Percentiles rank a stretch among this genome's conserved stretches.
Evolutionary conservation across 1,284 basidiomycete genomes (phyloP).

Genomic region (Leccinum variabile): DNA sequence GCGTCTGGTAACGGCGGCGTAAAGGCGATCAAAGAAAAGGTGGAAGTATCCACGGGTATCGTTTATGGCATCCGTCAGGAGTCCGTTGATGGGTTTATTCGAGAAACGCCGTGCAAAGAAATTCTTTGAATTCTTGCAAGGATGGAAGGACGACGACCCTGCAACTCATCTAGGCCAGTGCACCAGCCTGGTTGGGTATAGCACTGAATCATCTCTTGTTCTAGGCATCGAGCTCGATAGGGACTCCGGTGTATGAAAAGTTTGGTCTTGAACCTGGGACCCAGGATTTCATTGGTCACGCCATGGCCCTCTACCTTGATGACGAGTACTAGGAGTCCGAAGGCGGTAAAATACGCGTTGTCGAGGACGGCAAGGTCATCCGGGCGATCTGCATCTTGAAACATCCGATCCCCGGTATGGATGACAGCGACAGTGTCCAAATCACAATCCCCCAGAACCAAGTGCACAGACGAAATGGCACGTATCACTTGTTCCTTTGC

Average conservation of each 20-base stretch:
- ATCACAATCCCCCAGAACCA: constrained; percentile 99
- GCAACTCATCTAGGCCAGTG: constrained; percentile 88
- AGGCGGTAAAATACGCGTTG: constrained; percentile 79
- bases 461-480: constrained; percentile 90
- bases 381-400: constrained; percentile 98
- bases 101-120: constrained; percentile 99
- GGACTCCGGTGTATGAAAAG: constrained; percentile 89
- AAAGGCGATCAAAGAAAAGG: constrained; percentile 53
- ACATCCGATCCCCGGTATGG: constrained; percentile 97
- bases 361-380: constrained; percentile 94
- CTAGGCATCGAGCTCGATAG: constrained; percentile 84
- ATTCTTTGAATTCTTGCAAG: constrained; percentile 97
- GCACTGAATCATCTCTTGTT: constrained; percentile 6
- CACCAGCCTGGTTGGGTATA: background rate
- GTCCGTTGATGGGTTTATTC: constrained; percentile 96
- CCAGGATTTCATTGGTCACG: constrained; percentile 99
- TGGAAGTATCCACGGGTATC: constrained; percentile 72
- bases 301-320: constrained; percentile 98
- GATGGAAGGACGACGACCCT: constrained; percentile 93
- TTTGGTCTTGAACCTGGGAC: constrained; percentile 97
- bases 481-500: constrained; percentile 31
- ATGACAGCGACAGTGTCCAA: constrained; percentile 92
- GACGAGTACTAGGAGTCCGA: constrained; percentile 77
- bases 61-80: constrained; percentile 85
- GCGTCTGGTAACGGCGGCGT: constrained; percentile 69